These are phyloP conservation scores for Viola odorata DNA, from an alignment of 345 rosid species.

Conservation along the genomic window DNA sequence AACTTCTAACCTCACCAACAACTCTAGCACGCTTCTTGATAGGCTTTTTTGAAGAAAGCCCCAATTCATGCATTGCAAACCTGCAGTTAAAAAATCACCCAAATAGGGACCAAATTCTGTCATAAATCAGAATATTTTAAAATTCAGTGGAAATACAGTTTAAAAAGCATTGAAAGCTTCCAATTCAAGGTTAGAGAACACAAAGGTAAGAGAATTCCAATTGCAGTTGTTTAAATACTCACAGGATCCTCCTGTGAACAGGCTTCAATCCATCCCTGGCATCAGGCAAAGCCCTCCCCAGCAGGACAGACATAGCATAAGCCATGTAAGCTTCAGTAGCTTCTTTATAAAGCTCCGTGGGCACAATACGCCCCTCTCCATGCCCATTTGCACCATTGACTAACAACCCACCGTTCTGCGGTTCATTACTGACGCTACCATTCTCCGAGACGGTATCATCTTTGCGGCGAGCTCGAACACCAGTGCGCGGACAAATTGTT, in stretches of 20 bases:
- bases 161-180: too few relatives aligned
- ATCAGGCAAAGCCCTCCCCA: slow-evolving; percentile 93
- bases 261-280: slow-evolving; percentile 94
- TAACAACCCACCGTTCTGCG: slow-evolving; percentile 42
- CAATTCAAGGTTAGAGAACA: not conserved
- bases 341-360: slow-evolving; percentile 77
- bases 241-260: slow-evolving; percentile 90
- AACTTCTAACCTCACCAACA: slow-evolving; percentile 78
- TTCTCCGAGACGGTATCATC: slow-evolving; percentile 15
- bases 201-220: not conserved
- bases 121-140: too few relatives aligned
- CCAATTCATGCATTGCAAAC: slow-evolving; percentile 92
- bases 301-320: slow-evolving; percentile 87
- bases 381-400: slow-evolving; percentile 24
- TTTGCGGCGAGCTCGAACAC: slow-evolving; percentile 20
- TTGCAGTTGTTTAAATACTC: slow-evolving; percentile 16
- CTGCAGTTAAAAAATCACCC: slow-evolving; percentile 29
- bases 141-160: too few relatives aligned
- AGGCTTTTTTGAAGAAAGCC: slow-evolving; percentile 82
- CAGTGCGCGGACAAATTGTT: not conserved
- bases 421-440: slow-evolving; percentile 16
- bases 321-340: slow-evolving; percentile 88
- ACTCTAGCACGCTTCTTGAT: slow-evolving; percentile 97
- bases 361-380: slow-evolving; percentile 41
- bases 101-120: too few relatives aligned